Base-by-base conservation (phyloP, 2,329 filamentous ascomycete genomes). In the Ascochyta viciae-villosae region DNA sequence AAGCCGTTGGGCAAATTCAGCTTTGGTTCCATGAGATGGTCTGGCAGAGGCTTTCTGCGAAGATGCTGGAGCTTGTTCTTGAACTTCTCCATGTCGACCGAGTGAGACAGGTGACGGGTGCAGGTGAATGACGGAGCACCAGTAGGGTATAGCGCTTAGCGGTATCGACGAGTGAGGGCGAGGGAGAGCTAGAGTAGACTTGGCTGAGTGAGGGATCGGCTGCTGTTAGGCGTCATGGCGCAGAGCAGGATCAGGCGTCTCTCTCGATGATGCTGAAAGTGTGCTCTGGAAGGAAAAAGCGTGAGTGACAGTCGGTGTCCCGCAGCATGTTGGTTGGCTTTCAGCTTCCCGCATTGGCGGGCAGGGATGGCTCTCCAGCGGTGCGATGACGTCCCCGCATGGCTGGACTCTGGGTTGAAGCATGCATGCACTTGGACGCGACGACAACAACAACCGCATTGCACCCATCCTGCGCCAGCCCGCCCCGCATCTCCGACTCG, bases 21-120 rank as follows among this genome's bases (percentile, higher is more conserved):
- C 8, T 62, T 58, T n/a, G 57, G 60, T 39, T 64, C 57, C 63
- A 66, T 68, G n/a, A 64, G 61, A 45, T 69, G 63, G 6, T 59
- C 61, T 54, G 63, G 63, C 43, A 61, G 58, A 19, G 70, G 58
- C 41, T 64, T 67, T 33, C 68, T 62, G 50, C 66, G 61, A 31
- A 67, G 43, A 31, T 62, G 58, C 50, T 72, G 57, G 23, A 73
- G 49, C 50, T 68, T 73, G 45, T 67, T 70, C 63, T 73, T 73
- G 42, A 73, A 61, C 59, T 72, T 74, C 48, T 76, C 71, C 73
- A 76, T 76, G 34, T 50, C 45, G 44, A 27, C 34, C 16, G 22
- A 26, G 38, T n/a, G 47, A 51, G 48, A 62, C 65, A 68, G 61
- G 61, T 66, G 65, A 66, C 61, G 52, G 50, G 64, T 52, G 60